These are phyloP conservation scores for Xylariaceae sp. DNA, from an alignment of 2,329 filamentous ascomycete species.

Conservation along the genomic window DNA sequence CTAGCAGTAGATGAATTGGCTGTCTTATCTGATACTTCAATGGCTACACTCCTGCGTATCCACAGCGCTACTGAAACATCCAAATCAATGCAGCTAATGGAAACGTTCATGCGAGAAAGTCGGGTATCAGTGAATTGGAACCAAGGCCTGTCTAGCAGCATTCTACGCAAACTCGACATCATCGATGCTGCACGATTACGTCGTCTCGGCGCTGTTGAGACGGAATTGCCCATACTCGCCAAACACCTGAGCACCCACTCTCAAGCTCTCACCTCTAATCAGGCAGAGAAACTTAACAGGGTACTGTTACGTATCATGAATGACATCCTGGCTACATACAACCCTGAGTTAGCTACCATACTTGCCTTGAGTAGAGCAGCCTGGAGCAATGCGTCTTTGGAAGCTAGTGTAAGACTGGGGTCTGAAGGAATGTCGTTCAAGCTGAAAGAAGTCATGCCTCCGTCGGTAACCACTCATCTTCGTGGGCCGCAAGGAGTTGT, in stretches of 20 bases:
- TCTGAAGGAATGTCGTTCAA: slow-evolving; percentile 26
- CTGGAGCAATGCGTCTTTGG: slow-evolving; percentile 11
- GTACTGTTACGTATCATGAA: slow-evolving; percentile 45
- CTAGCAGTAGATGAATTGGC: slow-evolving; percentile 35
- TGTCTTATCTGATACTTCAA: slow-evolving; percentile 46
- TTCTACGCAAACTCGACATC: slow-evolving; percentile 53
- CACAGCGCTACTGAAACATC: slow-evolving; percentile 36
- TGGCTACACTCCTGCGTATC: slow-evolving; percentile 41
- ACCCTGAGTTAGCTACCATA: slow-evolving; percentile 27
- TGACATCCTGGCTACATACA: slow-evolving; percentile 39
- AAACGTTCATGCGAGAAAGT: slow-evolving; percentile 38
- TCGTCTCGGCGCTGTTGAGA: slow-evolving; percentile 60
- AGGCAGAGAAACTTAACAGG: slow-evolving; percentile 45
- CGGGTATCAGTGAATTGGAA: slow-evolving; percentile 32
- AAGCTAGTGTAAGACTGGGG: slow-evolving; percentile 18
- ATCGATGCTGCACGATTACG: slow-evolving; percentile 53
- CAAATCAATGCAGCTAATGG: slow-evolving; percentile 43
- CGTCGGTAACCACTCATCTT: slow-evolving; percentile 20
- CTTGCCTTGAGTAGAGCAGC: slow-evolving; percentile 26
- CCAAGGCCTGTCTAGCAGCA: slow-evolving; percentile 43
- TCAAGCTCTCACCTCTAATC: slow-evolving; percentile 46
- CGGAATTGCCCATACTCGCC: slow-evolving; percentile 60
- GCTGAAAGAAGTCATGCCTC: slow-evolving; percentile 20
- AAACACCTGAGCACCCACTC: slow-evolving; percentile 50
- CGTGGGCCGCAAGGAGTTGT: slow-evolving; percentile 25